phyloP scores from a whole-genome alignment of 768 basidiomycete species.

The Boletellus emodensis region DNA sequence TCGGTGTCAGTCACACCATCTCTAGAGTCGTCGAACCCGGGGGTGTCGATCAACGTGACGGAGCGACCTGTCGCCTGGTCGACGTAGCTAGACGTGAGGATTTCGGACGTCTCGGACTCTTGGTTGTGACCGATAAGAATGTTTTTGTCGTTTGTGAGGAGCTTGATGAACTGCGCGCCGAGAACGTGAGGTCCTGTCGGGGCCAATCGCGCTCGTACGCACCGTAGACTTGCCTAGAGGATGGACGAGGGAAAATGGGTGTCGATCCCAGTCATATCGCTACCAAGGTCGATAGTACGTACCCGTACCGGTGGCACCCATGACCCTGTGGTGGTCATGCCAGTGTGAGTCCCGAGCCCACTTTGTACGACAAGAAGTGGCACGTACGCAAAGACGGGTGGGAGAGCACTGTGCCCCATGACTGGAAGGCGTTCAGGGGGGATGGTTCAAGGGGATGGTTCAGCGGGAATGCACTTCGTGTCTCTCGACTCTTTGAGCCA shows the following conservation, averaged over 20 bases:
- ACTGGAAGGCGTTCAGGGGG: too few species aligned
- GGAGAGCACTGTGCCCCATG: too few species aligned
- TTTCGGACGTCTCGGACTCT: slow-evolving; percentile 3
- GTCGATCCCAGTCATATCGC: too few species aligned
- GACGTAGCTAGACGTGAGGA: not conserved
- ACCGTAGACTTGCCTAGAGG: too few species aligned
- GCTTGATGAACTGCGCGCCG: slow-evolving; percentile 4
- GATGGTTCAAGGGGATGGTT: too few species aligned
- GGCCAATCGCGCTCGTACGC: not conserved
- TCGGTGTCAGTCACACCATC: slow-evolving; percentile 16
- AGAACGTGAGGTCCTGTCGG: not conserved
- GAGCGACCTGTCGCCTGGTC: not conserved
- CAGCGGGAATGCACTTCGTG: too few species aligned
- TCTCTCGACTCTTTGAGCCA: too few species aligned
- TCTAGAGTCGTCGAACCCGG: slow-evolving; percentile 8
- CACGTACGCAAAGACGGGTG: too few species aligned
- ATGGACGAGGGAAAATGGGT: too few species aligned
- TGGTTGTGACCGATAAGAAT: slow-evolving; percentile 4
- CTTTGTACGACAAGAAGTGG: too few species aligned
- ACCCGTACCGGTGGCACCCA: slow-evolving; percentile 10
- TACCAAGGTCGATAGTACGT: too few species aligned
- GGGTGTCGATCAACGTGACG: slow-evolving; percentile 18
- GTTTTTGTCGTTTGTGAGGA: slow-evolving; percentile 1
- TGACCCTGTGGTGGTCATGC: slow-evolving; percentile 6
- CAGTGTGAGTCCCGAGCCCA: too few species aligned